phyloP scores from a whole-genome alignment of 768 basidiomycete species.

The Obba rivulosa region DNA sequence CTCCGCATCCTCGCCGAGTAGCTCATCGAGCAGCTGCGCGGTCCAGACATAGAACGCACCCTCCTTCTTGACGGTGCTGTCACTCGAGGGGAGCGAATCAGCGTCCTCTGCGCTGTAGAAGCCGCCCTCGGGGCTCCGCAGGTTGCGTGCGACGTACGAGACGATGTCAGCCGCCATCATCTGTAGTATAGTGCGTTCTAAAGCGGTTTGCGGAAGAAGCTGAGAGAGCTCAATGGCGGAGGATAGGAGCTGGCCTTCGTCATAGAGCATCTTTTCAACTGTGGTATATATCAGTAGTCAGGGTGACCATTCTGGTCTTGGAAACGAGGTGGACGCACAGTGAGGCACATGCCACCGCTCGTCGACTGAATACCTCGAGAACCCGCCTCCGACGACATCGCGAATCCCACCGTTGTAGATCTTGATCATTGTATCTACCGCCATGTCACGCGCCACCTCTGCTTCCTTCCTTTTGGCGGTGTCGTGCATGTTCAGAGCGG shows the following conservation, averaged over 20 bases:
- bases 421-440: slow-evolving; percentile 15
- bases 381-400: slow-evolving; percentile 35
- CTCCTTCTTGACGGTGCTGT: slow-evolving; percentile 26
- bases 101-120: slow-evolving; percentile 38
- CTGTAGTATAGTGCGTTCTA: slow-evolving; percentile 11
- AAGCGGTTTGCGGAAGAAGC: slow-evolving; percentile 9
- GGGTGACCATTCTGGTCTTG: neutral
- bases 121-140: slow-evolving; percentile 28
- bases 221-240: slow-evolving; percentile 17
- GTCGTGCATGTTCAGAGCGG: slow-evolving; percentile 8
- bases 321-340: slow-evolving; percentile 15
- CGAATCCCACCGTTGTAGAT: slow-evolving; percentile 31
- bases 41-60: slow-evolving; percentile 38
- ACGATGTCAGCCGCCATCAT: slow-evolving; percentile 29
- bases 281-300: neutral
- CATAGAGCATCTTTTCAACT: slow-evolving; percentile 38
- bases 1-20: slow-evolving; percentile 24
- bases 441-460: slow-evolving; percentile 15
- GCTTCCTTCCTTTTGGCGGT: slow-evolving; percentile 7
- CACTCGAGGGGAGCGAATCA: slow-evolving; percentile 27
- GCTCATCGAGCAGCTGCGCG: slow-evolving; percentile 24
- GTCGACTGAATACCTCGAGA: slow-evolving; percentile 36
- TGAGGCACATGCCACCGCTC: slow-evolving; percentile 37
- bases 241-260: slow-evolving; percentile 31
- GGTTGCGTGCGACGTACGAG: slow-evolving; percentile 28